phyloP scores from a whole-genome alignment of 2,329 filamentous ascomycete species.

The Seiridium cupressi region DNA sequence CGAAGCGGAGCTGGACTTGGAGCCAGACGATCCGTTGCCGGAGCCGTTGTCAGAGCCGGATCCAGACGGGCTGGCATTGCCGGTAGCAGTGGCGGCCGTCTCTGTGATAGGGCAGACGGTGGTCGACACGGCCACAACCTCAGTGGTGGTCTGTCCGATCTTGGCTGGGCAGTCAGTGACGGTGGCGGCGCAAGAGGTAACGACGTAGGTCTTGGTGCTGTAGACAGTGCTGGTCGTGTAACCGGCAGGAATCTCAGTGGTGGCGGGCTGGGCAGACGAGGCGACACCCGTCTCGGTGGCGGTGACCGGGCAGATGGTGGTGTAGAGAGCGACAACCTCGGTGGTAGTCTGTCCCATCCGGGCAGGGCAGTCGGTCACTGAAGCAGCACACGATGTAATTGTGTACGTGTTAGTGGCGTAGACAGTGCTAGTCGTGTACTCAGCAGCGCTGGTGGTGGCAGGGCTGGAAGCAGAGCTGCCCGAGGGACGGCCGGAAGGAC shows the following conservation, averaged over 20 bases:
- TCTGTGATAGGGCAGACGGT: conserved; percentile 44
- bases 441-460: conserved; percentile 12
- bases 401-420: conserved; percentile 3
- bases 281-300: conserved; percentile 29
- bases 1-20: conserved; percentile 27
- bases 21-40: conserved; percentile 29
- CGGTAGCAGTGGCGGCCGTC: neutral
- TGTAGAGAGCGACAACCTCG: neutral
- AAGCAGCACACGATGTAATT: neutral
- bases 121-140: conserved; percentile 41
- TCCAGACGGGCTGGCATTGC: neutral
- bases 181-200: conserved; percentile 29
- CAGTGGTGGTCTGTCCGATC: conserved; percentile 40
- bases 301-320: neutral
- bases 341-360: conserved; percentile 1
- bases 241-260: conserved; percentile 27
- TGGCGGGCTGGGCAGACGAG: neutral
- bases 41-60: conserved; percentile 26
- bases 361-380: neutral
- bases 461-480: neutral
- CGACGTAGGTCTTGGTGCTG: conserved; percentile 30
- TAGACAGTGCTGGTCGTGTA: conserved; percentile 24
- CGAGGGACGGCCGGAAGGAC: neutral
- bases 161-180: conserved; percentile 35
- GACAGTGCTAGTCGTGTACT: neutral